phyloP scores from a whole-genome alignment of 1,139 yeast genomes.

The Protomyces lactucae-debilis region DNA sequence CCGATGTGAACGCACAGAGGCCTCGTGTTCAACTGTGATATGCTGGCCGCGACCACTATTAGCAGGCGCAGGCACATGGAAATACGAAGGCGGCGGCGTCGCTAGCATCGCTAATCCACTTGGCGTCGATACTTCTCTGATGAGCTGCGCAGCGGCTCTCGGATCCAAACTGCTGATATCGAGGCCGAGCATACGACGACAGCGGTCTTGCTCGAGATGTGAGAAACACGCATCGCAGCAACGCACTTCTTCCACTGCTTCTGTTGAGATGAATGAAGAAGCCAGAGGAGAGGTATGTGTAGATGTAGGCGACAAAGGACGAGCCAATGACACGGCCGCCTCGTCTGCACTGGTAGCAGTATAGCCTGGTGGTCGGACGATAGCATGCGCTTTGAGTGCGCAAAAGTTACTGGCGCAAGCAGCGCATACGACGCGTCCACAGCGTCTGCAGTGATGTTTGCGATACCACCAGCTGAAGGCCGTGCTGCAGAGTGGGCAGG shows the following conservation, averaged over 20 bases:
- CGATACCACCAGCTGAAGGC: constrained; percentile 64
- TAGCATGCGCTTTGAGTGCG: constrained; percentile 43
- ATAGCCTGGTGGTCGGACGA: constrained; percentile 61
- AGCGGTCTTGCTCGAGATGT: constrained; percentile 17
- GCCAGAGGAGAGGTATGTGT: neutral
- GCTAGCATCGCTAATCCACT: constrained; percentile 3
- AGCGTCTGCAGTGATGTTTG: constrained; percentile 83
- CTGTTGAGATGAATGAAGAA: neutral
- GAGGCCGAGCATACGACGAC: constrained; percentile 22
- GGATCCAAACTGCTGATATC: constrained; percentile 13
- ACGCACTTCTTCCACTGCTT: constrained; percentile 13
- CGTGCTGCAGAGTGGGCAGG: constrained; percentile 60
- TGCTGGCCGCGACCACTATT: neutral
- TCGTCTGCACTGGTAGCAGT: constrained; percentile 38
- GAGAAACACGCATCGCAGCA: constrained; percentile 23
- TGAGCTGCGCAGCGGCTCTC: constrained; percentile 19
- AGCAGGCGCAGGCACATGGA: neutral
- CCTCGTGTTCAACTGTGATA: neutral
- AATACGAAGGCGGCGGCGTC: constrained; percentile 10
- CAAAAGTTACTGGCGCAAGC: constrained; percentile 44
- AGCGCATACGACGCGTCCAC: constrained; percentile 74
- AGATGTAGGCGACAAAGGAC: neutral
- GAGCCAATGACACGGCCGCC: neutral
- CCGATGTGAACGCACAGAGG: neutral
- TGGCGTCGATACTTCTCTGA: constrained; percentile 7